These are phyloP conservation scores for Botrytis sinoallii DNA, from an alignment of 2,329 filamentous ascomycete genomes.

Conservation along the genomic window DNA sequence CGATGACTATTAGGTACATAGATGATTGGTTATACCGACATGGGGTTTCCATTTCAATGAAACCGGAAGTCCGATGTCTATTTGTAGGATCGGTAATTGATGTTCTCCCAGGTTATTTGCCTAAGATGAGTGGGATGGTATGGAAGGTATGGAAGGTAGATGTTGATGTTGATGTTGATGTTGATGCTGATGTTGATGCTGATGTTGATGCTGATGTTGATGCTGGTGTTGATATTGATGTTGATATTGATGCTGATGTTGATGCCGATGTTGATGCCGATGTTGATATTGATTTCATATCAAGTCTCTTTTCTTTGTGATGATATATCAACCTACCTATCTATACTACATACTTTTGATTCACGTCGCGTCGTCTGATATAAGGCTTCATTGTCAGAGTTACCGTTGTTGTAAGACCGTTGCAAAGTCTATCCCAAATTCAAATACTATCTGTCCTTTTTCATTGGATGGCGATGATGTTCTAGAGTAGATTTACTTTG, in stretches of 20 bases:
- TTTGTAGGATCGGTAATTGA: not conserved
- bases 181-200: not conserved
- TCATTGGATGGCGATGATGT: not conserved
- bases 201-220: not conserved
- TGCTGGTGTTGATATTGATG: not conserved
- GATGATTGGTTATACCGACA: not conserved
- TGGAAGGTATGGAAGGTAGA: not conserved
- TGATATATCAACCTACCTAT: not conserved
- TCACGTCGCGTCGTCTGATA: not conserved
- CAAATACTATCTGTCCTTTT: not conserved
- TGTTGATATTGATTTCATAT: not conserved
- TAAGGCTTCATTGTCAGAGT: not conserved
- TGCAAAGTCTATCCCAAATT: not conserved
- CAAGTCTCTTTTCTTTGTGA: not conserved
- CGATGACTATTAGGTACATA: not conserved
- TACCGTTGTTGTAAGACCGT: not conserved
- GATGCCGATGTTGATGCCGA: no score
- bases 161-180: not conserved
- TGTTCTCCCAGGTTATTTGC: not conserved
- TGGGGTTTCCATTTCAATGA: not conserved
- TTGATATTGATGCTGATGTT: not conserved
- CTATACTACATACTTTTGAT: not conserved
- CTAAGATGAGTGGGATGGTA: not conserved
- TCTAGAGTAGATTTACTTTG: not conserved
- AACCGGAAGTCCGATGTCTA: slow-evolving; percentile 4